Percentiles rank a stretch among this genome's conserved stretches.
phyloP scores from a whole-genome alignment of 2,329 filamentous ascomycete species.

The Ophiostoma novo-ulmi region DNA sequence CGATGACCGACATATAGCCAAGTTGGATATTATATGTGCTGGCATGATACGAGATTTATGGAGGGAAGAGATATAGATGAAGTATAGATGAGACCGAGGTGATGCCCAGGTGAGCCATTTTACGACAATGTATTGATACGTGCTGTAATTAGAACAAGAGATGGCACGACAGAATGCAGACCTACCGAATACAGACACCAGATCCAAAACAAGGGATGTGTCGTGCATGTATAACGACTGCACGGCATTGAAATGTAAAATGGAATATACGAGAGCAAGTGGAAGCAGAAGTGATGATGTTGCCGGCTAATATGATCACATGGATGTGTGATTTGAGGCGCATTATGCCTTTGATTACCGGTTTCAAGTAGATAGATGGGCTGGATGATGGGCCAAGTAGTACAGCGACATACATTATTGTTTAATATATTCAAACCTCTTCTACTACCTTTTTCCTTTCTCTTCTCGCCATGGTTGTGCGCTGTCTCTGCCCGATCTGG shows the following conservation, averaged over 20 bases:
- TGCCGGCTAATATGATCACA: background rate
- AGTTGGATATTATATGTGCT: no score
- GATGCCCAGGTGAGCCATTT: background rate
- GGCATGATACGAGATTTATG: constrained; percentile 17
- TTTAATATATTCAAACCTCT: no score
- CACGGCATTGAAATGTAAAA: background rate
- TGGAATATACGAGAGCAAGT: background rate
- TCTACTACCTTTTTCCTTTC: background rate
- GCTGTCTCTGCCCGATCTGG: background rate
- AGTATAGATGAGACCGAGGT: background rate
- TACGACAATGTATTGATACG: background rate
- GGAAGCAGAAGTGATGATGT: no score
- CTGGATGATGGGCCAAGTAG: no score
- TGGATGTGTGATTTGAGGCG: background rate
- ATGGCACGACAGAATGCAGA: background rate
- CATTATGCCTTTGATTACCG: background rate
- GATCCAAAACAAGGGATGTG: background rate
- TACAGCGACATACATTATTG: no score
- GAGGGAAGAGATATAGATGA: background rate
- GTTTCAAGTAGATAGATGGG: background rate
- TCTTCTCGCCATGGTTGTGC: background rate
- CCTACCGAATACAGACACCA: background rate
- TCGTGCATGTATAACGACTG: background rate
- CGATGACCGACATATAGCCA: background rate
- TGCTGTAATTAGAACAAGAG: background rate